Evolutionary conservation across 23 red algal species (phyloP).

Genomic region (Cyanidium caldarium): DNA sequence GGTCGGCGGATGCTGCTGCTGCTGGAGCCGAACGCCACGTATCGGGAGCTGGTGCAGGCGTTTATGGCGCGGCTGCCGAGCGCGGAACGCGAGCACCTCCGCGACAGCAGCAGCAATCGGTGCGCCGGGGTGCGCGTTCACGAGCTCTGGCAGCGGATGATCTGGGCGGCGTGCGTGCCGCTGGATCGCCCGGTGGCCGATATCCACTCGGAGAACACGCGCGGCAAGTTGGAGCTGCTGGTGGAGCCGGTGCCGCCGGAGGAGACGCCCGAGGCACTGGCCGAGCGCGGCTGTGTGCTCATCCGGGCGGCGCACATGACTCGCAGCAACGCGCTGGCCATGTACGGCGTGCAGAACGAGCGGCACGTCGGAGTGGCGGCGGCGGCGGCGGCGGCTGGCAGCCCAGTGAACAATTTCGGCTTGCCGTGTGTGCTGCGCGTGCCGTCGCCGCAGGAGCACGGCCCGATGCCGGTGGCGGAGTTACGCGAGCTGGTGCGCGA

Average conservation of each 20-base stretch:
- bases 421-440: constrained; percentile 51
- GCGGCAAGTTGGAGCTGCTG: constrained; percentile 23
- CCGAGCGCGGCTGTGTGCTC: background rate
- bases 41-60: background rate
- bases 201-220: background rate
- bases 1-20: background rate
- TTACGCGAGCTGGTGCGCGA: constrained; percentile 37
- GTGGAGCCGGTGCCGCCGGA: constrained; percentile 49
- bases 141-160: background rate
- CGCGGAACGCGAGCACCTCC: background rate
- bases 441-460: constrained; percentile 13
- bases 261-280: constrained; percentile 20
- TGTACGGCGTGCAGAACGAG: constrained; percentile 41
- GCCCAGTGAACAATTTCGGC: constrained; percentile 54
- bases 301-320: background rate
- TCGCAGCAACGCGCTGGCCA: constrained; percentile 1
- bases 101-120: background rate
- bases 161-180: constrained; percentile 15
- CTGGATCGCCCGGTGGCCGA: constrained; percentile 28
- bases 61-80: background rate
- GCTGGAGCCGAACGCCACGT: background rate
- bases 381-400: constrained; percentile 17
- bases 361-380: constrained; percentile 19
- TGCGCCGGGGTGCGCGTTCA: background rate
- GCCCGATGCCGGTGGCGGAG: constrained; percentile 9